Base-by-base conservation (phyloP, 2,329 filamentous ascomycete genomes). In the Pseudogymnoascus sp. region DNA sequence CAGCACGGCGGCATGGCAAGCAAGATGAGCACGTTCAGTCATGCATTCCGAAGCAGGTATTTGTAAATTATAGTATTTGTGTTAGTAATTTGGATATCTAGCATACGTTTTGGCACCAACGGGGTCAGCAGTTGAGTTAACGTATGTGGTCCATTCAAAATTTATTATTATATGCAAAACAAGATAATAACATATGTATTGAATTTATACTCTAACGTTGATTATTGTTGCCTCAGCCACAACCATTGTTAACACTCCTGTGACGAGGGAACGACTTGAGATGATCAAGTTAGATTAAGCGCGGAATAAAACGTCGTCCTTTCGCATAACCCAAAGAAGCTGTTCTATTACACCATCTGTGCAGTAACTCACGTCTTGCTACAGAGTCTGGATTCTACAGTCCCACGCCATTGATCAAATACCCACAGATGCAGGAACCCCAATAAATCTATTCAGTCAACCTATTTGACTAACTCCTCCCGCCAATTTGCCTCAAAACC, bases 1-100 rank as follows among this genome's bases (percentile, higher is more conserved):
- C 82, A 86, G 68, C 82, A 86, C 67, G 83, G 82, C 35, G 80
- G 80, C 5, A 81, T 83, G 65, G 80, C 79, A 31, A 84, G 81
- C 68, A 77, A 86, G 66, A 89, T 91, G 78, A 89, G 88, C 68
- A 88, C 81, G 17, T 79, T 91, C 64, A 86, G 86, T 67, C 83
- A 88, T 68, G 83, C 83, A 31, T 80, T 89, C 61, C 79, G 86
- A 68, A 88, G 86, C 68, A 81, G 85, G 61, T 87, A 86, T 66
- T 62, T 74, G 19, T 74, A 64, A 72, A 61, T 42, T n/a, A 33
- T 33, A 44, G 19, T 42, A 19, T 26, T 33, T 50, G 3, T 53
- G 23, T 31, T 31, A 31, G 10, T 21, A 21, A 21, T 13, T 29
- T 29, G 44, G 46, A 53, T 53, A 31, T 53, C 0, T 53, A 29